phyloP scores from a whole-genome alignment of 495 filamentous ascomycete genomes.

The Evansstolkia leycettana region DNA sequence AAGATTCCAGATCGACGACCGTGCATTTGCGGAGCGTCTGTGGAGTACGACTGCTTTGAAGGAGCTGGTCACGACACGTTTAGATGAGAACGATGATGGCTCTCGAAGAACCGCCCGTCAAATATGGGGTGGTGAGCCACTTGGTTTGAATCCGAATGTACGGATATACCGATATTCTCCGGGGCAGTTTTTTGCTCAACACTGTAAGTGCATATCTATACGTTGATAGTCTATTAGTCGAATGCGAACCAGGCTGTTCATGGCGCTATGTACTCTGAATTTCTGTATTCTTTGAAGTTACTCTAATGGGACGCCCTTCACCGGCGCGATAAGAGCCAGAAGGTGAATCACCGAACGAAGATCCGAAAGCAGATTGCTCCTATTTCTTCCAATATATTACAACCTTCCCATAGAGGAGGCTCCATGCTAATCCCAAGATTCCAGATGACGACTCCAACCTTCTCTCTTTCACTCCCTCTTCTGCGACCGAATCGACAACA shows the following conservation, averaged over 20 bases:
- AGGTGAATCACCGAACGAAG: too few species aligned
- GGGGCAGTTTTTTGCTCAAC: constrained; percentile 81
- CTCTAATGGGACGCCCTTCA: too few species aligned
- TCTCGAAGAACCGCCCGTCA: constrained; percentile 5
- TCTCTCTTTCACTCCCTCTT: constrained; percentile 35
- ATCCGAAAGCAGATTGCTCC: too few species aligned
- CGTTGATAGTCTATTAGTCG: too few species aligned
- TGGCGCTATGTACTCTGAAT: too few species aligned
- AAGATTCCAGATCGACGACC: constrained; percentile 74
- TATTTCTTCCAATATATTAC: too few species aligned
- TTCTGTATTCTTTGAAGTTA: too few species aligned
- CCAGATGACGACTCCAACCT: constrained; percentile 71
- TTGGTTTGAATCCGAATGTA: constrained; percentile 86
- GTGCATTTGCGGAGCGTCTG: constrained; percentile 56
- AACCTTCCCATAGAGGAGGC: too few species aligned
- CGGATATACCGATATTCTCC: constrained; percentile 80
- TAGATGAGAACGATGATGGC: constrained; percentile 34
- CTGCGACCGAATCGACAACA: not conserved
- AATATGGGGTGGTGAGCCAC: constrained; percentile 68
- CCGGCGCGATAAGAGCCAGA: too few species aligned
- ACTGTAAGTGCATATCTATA: constrained; percentile 46
- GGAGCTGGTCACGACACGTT: constrained; percentile 22
- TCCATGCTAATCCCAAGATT: constrained; percentile 2
- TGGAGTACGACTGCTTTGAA: constrained; percentile 41
- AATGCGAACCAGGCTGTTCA: too few species aligned